A percentile compares a stretch with the other conserved stretches of the same genome.
phyloP scores from a whole-genome alignment of 1,284 basidiomycete genomes.

The Cutaneotrichosporon arboriforme region DNA sequence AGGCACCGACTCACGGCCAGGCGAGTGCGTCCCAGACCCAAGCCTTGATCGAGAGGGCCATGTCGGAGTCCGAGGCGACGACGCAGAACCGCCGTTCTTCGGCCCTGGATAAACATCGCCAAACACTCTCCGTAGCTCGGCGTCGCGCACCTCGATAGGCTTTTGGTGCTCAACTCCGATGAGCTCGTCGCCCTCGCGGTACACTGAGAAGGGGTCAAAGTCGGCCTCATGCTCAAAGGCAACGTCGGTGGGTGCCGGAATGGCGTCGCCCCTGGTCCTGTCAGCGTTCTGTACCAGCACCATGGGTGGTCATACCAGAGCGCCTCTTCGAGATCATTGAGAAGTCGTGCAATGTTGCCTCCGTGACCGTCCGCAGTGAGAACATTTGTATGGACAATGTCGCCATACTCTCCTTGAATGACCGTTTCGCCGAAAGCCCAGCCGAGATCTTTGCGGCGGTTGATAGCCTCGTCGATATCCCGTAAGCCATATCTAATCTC shows the following conservation, averaged over 20 bases:
- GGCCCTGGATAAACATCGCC: conserved; percentile 1
- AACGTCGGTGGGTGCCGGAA: conserved; percentile 39
- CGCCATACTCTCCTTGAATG: conserved; percentile 30
- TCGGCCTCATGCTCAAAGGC: conserved; percentile 34
- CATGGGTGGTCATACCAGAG: conserved; percentile 30
- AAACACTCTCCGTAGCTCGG: conserved; percentile 15
- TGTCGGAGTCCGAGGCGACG: neutral
- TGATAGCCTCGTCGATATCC: conserved; percentile 42
- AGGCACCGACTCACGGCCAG: no score
- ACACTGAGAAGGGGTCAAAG: conserved; percentile 39
- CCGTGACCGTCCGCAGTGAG: conserved; percentile 22
- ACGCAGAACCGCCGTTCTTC: neutral
- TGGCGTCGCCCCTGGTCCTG: conserved; percentile 36
- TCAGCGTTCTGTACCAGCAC: conserved; percentile 2
- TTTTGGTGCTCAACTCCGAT: conserved; percentile 14
- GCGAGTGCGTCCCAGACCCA: neutral
- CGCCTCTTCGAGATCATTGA: conserved; percentile 44
- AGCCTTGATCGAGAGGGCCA: neutral
- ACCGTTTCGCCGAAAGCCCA: conserved; percentile 36
- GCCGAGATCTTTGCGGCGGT: conserved; percentile 36
- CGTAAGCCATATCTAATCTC: conserved; percentile 34
- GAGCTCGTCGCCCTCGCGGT: conserved; percentile 21
- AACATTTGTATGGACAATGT: conserved; percentile 28
- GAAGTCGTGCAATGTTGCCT: conserved; percentile 32
- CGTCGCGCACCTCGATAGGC: conserved; percentile 7